Percentiles rank a stretch among this genome's conserved stretches.
These are phyloP conservation scores for Ehretia macrophylla DNA, from an alignment of 257 asterid species.

Conservation along the genomic window DNA sequence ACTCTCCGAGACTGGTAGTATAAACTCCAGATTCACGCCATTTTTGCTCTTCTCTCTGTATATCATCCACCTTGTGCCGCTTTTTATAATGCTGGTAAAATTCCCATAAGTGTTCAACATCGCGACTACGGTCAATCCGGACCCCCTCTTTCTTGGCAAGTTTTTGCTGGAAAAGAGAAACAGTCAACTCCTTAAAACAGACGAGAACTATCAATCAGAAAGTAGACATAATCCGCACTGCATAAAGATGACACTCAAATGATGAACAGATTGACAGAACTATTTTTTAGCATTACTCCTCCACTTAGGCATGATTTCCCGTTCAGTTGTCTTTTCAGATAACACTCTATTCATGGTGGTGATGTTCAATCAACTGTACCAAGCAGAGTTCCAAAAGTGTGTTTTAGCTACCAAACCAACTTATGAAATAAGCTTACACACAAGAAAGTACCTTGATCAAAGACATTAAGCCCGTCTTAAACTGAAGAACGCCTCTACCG, in stretches of 20 bases:
- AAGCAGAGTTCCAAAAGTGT: conserved; percentile 1
- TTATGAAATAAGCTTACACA: conserved; percentile 10
- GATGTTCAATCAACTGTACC: background rate
- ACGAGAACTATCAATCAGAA: background rate
- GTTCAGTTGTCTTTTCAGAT: too few species aligned
- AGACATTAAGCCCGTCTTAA: conserved; percentile 96
- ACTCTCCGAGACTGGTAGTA: conserved; percentile 77
- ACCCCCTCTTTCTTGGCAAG: conserved; percentile 85
- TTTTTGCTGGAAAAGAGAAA: conserved; percentile 66
- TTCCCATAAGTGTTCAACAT: conserved; percentile 83
- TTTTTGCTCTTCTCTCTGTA: conserved; percentile 74
- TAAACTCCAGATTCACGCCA: conserved; percentile 89
- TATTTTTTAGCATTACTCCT: too few species aligned
- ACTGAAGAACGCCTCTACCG: conserved; percentile 98
- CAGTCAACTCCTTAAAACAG: background rate
- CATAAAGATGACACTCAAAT: too few species aligned
- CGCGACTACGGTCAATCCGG: conserved; percentile 78
- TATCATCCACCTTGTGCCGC: conserved; percentile 81
- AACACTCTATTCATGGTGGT: too few species aligned
- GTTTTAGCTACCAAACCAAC: conserved; percentile 8
- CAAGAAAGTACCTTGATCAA: conserved; percentile 74
- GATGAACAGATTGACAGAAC: too few species aligned
- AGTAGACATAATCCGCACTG: background rate
- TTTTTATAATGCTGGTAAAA: conserved; percentile 82
- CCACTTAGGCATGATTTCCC: too few species aligned